These are phyloP conservation scores for Aspergillus carlsbadensis DNA, from an alignment of 495 filamentous ascomycete species.

Conservation along the genomic window DNA sequence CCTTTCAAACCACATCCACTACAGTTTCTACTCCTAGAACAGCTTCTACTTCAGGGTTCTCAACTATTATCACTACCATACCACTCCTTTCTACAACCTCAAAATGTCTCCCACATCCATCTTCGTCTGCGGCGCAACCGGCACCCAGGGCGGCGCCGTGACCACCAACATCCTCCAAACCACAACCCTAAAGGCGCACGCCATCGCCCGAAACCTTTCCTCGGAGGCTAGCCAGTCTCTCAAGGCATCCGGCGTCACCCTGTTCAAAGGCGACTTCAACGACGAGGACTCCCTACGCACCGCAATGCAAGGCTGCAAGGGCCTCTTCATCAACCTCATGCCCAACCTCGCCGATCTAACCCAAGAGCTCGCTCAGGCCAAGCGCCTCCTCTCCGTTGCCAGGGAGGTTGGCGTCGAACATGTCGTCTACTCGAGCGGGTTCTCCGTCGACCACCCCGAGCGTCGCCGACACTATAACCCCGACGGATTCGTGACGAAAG, in stretches of 20 bases:
- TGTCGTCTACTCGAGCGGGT: slow-evolving; percentile 39
- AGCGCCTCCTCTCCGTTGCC: slow-evolving; percentile 40
- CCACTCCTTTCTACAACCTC: background rate
- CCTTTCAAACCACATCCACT: too few species aligned
- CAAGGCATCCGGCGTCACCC: slow-evolving; percentile 32
- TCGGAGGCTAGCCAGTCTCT: slow-evolving; percentile 36
- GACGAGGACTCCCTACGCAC: slow-evolving; percentile 33
- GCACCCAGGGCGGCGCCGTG: slow-evolving; percentile 47
- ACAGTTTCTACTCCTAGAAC: too few species aligned
- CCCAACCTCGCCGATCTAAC: slow-evolving; percentile 23
- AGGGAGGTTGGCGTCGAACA: slow-evolving; percentile 39
- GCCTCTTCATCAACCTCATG: slow-evolving; percentile 48
- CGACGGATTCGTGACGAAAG: slow-evolving; percentile 20
- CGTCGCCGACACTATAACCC: slow-evolving; percentile 26
- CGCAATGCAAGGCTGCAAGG: slow-evolving; percentile 39
- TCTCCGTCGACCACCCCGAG: slow-evolving; percentile 25
- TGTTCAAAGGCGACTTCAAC: slow-evolving; percentile 42
- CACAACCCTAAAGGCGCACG: slow-evolving; percentile 35
- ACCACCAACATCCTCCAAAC: slow-evolving; percentile 34
- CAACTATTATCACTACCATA: too few species aligned
- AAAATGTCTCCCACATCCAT: slow-evolving; percentile 28
- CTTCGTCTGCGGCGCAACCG: slow-evolving; percentile 50
- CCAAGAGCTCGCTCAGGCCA: slow-evolving; percentile 36
- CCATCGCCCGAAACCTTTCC: slow-evolving; percentile 38
- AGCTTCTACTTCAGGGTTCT: too few species aligned